Evolutionary conservation across 495 filamentous ascomycete genomes (phyloP), one percentile per base, ranked within the genome.

Genomic region (Penicillium longicatenatum): DNA sequence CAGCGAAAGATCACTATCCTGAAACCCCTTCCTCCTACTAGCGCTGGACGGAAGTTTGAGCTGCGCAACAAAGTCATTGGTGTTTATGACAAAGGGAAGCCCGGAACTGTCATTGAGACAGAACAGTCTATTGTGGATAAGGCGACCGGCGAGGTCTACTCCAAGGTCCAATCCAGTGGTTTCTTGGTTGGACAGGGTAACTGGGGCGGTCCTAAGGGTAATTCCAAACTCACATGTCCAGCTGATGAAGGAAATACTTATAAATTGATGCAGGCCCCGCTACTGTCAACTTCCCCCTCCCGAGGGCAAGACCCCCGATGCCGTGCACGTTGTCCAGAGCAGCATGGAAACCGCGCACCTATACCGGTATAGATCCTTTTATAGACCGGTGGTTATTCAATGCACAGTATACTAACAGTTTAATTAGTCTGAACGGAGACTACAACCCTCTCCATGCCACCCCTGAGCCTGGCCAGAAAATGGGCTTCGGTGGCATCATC

Each of bases 191-290:
- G 83, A 7, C 91, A 96, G 74, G 92, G 92, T 42, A 82, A 82
- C 52, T 96, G 91, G 92, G 91, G 91, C 54, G 92, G 91, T 1
- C 91, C 92, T n/a, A 93, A 94, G 76, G 90, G 90, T 84, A 43
- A 54, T 54, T n/a, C 45, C 4, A 20, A 37, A 6, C 21, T 16
- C 46, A 17, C 30, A 30, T 9, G 37, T 16, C 21, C 26, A 35
- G 31, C 16, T 6, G 30, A 35, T 19, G 20, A 37, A 37, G 3
- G 1, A 39, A 37, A 4, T 45, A n/a, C 24, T 29, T 33, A 17
- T 60, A 17, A 21, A n/a, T 12, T 43, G 12, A 21, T 17, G 8
- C 49, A 86, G 84, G 85, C 12, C 90, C 89, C 6, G 85, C 86
- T 48, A 86, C 86, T 4, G 77, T 84, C 42, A 93, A 84, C 75